A percentile compares a stretch with the other conserved stretches of the same genome.
phyloP scores from a whole-genome alignment of 306 rosid species.

The Amphicarpaea edgeworthii region DNA sequence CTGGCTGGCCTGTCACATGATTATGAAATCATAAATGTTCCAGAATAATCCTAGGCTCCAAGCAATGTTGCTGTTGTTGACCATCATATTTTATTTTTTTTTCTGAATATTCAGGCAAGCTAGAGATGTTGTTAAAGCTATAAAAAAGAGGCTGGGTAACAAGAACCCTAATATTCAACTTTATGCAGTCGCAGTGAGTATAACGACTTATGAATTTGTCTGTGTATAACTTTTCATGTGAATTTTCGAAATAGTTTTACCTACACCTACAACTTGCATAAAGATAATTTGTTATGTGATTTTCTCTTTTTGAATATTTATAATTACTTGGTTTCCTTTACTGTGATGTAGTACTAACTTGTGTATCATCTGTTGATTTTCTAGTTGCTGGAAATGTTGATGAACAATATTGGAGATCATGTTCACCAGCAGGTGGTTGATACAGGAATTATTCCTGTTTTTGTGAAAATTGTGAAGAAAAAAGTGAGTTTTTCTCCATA shows the following conservation, averaged over 20 bases:
- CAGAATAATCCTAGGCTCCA: neutral
- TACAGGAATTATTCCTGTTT: conserved; percentile 72
- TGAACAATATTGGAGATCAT: conserved; percentile 93
- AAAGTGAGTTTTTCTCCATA: conserved; percentile 63
- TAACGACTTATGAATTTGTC: conserved; percentile 20
- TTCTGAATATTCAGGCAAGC: conserved; percentile 67
- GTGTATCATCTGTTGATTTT: conserved; percentile 47
- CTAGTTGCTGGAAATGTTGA: conserved; percentile 94
- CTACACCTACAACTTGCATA: neutral
- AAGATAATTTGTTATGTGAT: conserved; percentile 37
- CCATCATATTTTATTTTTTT: neutral
- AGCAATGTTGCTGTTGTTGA: conserved; percentile 12
- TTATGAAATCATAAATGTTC: conserved; percentile 25
- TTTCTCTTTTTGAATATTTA: conserved; percentile 29
- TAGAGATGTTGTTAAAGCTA: conserved; percentile 78
- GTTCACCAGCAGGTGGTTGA: conserved; percentile 87
- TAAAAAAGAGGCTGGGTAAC: conserved; percentile 80
- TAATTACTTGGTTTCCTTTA: conserved; percentile 25
- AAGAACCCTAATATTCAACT: conserved; percentile 76
- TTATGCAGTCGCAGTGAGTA: conserved; percentile 80
- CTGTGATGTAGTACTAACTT: conserved; percentile 36
- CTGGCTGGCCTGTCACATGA: conserved; percentile 10
- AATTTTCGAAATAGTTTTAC: conserved; percentile 21
- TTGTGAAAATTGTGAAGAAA: conserved; percentile 95
- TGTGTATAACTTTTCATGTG: neutral